Base-by-base conservation (phyloP, 140 eudicot genomes). In the Ambrosia hybrid region DNA sequence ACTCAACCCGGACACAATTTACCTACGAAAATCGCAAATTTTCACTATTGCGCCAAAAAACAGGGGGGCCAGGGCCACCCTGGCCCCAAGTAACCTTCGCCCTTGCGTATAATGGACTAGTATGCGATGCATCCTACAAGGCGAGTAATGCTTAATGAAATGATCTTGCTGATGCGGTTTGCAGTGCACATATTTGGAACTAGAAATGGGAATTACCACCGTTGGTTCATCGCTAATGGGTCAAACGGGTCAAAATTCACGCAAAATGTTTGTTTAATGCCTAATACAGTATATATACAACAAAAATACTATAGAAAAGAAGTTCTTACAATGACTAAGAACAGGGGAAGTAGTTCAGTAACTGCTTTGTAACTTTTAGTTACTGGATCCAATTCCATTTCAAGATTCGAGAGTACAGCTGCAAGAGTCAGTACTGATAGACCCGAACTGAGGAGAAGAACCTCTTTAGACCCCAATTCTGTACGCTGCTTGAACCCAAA, bases 291-390 rank as follows among this genome's bases (percentile, higher is more conserved):
- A 30, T 30, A 30, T 30, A 30, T 30, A 30, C 34, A 57, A 57
- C 17, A 12, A 11, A 17, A 21, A 17, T 51, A 0, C 15, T 9
- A 3, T 61, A 15, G 17, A 6, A 65, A 65, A 37, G 68, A 67
- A 69, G 14, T 55, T 14, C 89, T 76, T 79, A 87, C 94, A 16
- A 69, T 74, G 65, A 89, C 85, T 9, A 89, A 79, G 21, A 64
- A 79, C 26, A 84, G 51, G 45, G 94, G 96, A 51, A 85, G 75
- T 76, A 87, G 39, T 79, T 89, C 93, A 9, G 91, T 83, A n/a
- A 87, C 2, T 14, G 82, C 70, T 72, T 77, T 39, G 66, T 67
- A 84, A 49, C 79, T 67, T 56, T 64, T 17, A 14, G 91, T 87
- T 5, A 48, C 57, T 2, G 74, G 83, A 12, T 84, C 85, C 84